Conservation (phyloP, 164 flowering plant species). For the Macadamia integrifolia region DNA sequence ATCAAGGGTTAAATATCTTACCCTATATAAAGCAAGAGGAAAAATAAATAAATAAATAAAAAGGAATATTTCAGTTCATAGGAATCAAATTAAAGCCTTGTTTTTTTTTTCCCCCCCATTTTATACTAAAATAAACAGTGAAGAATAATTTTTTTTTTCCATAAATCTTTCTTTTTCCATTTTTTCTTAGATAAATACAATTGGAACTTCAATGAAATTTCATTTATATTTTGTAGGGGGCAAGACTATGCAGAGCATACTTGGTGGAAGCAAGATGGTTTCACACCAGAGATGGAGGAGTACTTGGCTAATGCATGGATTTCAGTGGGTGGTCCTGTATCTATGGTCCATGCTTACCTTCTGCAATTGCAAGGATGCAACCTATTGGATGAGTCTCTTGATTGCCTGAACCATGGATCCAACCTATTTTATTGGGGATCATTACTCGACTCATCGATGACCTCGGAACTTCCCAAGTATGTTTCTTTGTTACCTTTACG, state of each 20-base stretch:
- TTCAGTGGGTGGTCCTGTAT: conserved; percentile 23
- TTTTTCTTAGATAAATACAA: too few species aligned
- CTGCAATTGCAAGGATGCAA: not conserved
- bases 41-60: not conserved
- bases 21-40: conserved; percentile 25
- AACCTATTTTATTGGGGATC: conserved; percentile 14
- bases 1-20: conserved; percentile 11
- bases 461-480: conserved; percentile 17
- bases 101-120: too few species aligned
- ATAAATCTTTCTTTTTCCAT: too few species aligned
- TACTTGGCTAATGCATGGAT: conserved; percentile 22
- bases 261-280: conserved; percentile 27
- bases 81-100: too few species aligned
- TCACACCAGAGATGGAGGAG: conserved; percentile 22
- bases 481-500: too few species aligned
- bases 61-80: too few species aligned
- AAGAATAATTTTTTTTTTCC: too few species aligned
- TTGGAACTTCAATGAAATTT: too few species aligned
- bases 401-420: conserved; percentile 6
- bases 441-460: conserved; percentile 18
- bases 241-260: conserved; percentile 18
- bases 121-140: not conserved
- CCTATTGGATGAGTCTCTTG: not conserved
- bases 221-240: conserved; percentile 15
- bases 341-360: conserved; percentile 15